phyloP scores from a whole-genome alignment of 495 filamentous ascomycete species.

The Aspergillus cristatus region DNA sequence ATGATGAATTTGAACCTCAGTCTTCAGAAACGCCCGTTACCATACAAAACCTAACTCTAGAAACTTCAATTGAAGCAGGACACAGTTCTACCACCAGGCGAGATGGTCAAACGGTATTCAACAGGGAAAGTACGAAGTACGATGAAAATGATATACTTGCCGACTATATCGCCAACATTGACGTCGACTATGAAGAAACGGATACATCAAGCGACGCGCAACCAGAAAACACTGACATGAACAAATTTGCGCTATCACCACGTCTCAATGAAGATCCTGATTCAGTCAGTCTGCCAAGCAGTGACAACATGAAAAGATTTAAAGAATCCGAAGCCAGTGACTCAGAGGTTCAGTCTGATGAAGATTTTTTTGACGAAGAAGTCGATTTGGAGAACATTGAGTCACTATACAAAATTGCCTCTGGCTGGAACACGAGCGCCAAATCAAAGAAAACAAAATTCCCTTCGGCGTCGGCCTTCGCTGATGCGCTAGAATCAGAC shows the following conservation, averaged over 20 bases:
- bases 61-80: too few species aligned
- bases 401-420: conserved; percentile 4
- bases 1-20: neutral
- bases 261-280: neutral
- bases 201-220: neutral
- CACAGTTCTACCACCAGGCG: too few species aligned
- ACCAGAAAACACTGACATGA: conserved; percentile 6
- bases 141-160: conserved; percentile 49
- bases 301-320: neutral
- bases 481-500: conserved; percentile 51
- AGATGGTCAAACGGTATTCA: neutral
- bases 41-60: too few species aligned
- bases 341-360: conserved; percentile 11
- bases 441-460: conserved; percentile 25
- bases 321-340: conserved; percentile 19
- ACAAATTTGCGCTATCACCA: too few species aligned
- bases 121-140: conserved; percentile 5
- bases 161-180: conserved; percentile 73
- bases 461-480: conserved; percentile 52
- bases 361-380: conserved; percentile 3
- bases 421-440: too few species aligned
- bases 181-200: conserved; percentile 20
- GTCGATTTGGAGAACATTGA: conserved; percentile 10
- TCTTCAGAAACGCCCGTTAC: neutral
- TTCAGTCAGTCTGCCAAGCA: neutral